Percentiles rank a stretch among this genome's conserved stretches.
Conservation (phyloP, 257 asterid species). For the Solanum medicagineum region DNA sequence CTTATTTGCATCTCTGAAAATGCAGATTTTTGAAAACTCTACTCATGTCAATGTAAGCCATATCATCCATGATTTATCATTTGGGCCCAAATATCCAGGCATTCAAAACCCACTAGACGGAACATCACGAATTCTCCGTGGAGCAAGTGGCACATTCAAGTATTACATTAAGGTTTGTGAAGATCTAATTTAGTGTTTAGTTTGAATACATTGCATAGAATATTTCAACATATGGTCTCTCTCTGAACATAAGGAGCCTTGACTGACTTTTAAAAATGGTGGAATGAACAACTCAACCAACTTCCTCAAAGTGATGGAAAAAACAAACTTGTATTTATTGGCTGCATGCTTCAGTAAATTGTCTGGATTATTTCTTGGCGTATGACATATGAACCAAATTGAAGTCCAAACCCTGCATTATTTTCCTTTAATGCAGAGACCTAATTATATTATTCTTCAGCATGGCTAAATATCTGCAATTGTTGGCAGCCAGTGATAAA, state of each 20-base stretch:
- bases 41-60: constrained; percentile 94
- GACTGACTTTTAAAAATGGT: background rate
- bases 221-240: background rate
- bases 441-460: background rate
- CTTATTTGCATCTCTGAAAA: background rate
- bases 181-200: background rate
- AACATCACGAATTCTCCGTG: constrained; percentile 67
- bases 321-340: background rate
- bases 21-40: constrained; percentile 77
- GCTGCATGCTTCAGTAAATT: background rate
- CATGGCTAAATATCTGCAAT: background rate
- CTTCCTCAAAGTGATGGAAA: background rate
- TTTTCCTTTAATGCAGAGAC: background rate
- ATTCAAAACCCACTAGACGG: constrained; percentile 95
- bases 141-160: constrained; percentile 89
- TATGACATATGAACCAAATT: background rate
- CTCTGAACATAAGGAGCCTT: background rate
- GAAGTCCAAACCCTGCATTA: background rate
- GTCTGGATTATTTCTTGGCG: background rate
- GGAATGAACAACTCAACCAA: background rate
- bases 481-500: background rate
- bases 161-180: constrained; percentile 82
- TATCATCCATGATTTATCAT: constrained; percentile 78
- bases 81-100: constrained; percentile 98
- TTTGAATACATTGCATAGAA: background rate